Evolutionary conservation across 2,329 filamentous ascomycete species (phyloP).

Genomic region (Pleoardoris graminearum): DNA sequence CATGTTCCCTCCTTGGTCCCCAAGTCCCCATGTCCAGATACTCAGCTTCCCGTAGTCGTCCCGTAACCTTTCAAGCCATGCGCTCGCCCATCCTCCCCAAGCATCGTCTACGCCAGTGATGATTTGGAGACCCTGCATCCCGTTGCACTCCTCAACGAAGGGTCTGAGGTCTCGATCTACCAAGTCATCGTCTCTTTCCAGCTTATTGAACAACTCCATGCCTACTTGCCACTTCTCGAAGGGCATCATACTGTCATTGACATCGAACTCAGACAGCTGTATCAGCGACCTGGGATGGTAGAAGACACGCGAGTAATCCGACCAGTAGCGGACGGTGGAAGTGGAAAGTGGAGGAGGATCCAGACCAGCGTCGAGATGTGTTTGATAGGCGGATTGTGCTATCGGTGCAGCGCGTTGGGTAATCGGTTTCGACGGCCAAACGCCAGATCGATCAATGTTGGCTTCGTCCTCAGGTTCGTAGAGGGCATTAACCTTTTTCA

Average conservation of each 20-base stretch:
- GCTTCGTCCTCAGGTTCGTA: constrained; percentile 65
- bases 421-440: constrained; percentile 50
- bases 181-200: constrained; percentile 68
- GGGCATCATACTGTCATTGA: constrained; percentile 77
- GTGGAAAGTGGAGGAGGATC: constrained; percentile 66
- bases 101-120: constrained; percentile 58
- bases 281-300: constrained; percentile 87
- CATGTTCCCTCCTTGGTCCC: constrained; percentile 55
- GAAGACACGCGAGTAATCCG: constrained; percentile 90
- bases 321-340: constrained; percentile 88
- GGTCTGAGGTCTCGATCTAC: constrained; percentile 84
- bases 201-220: constrained; percentile 45
- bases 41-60: constrained; percentile 90
- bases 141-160: constrained; percentile 91
- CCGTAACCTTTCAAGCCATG: constrained; percentile 65
- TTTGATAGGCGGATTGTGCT: constrained; percentile 73
- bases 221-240: constrained; percentile 68
- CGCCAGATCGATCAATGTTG: constrained; percentile 26
- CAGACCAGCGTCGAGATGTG: constrained; percentile 73
- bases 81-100: constrained; percentile 53
- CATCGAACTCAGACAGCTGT: constrained; percentile 79
- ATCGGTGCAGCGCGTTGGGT: constrained; percentile 72
- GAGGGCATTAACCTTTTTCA: constrained; percentile 84
- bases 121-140: constrained; percentile 81
- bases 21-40: constrained; percentile 85